These are phyloP conservation scores for Alternaria sp. DNA, from an alignment of 2,329 filamentous ascomycete species.

Conservation along the genomic window DNA sequence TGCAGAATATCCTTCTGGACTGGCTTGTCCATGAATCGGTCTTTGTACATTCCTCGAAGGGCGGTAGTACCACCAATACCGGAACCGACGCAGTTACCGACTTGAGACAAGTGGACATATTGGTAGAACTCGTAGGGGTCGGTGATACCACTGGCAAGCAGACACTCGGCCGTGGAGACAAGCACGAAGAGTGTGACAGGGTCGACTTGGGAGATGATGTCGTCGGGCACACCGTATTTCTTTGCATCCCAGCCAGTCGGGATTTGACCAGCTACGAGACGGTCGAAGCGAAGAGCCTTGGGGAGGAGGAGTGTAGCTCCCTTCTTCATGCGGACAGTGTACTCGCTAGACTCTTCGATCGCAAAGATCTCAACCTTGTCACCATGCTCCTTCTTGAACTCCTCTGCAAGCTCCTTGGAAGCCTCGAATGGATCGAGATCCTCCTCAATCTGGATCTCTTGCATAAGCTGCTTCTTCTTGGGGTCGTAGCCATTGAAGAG, in stretches of 20 bases:
- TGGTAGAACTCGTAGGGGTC: conserved; percentile 99
- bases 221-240: conserved; percentile 93
- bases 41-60: conserved; percentile 96
- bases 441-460: conserved; percentile 96
- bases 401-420: conserved; percentile 94
- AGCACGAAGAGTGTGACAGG: conserved; percentile 95
- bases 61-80: conserved; percentile 96
- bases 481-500: conserved; percentile 97
- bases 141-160: conserved; percentile 92
- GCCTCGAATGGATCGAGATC: conserved; percentile 97
- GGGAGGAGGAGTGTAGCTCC: conserved; percentile 93
- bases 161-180: conserved; percentile 88
- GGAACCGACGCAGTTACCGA: conserved; percentile 97
- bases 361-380: conserved; percentile 98
- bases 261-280: conserved; percentile 94
- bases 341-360: conserved; percentile 91
- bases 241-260: conserved; percentile 97
- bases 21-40: conserved; percentile 94
- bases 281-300: conserved; percentile 96
- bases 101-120: conserved; percentile 96
- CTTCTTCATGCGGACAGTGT: conserved; percentile 92
- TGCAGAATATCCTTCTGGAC: conserved; percentile 99
- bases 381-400: conserved; percentile 96
- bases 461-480: conserved; percentile 96
- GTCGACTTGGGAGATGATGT: conserved; percentile 97